Evolutionary conservation across 2,329 filamentous ascomycete genomes (phyloP).

Genomic region (Fusarium zealandicum): DNA sequence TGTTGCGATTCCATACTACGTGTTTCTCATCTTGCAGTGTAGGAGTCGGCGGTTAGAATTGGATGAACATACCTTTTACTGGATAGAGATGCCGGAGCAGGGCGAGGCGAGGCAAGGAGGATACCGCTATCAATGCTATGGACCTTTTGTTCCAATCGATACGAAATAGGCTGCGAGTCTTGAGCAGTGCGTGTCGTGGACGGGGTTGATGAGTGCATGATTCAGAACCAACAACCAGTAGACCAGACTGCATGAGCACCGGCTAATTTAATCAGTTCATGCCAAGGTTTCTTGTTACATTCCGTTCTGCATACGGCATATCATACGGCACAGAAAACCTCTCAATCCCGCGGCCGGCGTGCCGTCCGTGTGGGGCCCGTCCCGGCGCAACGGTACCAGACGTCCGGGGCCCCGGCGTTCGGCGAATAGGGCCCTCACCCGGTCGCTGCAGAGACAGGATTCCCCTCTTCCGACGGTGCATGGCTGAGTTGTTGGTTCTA

Average conservation of each 20-base stretch:
- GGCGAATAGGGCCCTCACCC: neutral
- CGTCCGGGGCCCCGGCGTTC: neutral
- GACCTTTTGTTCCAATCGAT: constrained; percentile 5
- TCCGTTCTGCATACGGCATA: neutral
- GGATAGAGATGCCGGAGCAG: constrained; percentile 31
- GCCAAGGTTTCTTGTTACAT: no score
- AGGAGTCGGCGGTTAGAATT: constrained; percentile 39
- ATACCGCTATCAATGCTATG: constrained; percentile 19
- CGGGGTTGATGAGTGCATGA: no score
- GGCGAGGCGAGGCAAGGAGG: constrained; percentile 24
- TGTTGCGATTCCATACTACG: constrained; percentile 10
- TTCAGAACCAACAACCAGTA: no score
- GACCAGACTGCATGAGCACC: no score
- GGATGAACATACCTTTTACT: constrained; percentile 30
- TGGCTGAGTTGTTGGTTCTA: neutral
- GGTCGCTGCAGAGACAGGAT: no score
- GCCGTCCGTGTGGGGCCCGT: constrained; percentile 7
- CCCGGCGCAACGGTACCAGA: constrained; percentile 12
- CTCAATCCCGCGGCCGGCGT: neutral
- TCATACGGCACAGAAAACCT: neutral
- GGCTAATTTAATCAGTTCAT: neutral
- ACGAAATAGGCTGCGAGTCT: neutral
- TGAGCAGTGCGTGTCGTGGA: neutral
- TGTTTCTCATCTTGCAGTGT: constrained; percentile 27
- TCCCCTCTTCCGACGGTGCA: no score